A percentile compares a stretch with the other conserved stretches of the same genome.
phyloP scores from a whole-genome alignment of 2,329 filamentous ascomycete genomes.

The Laburnicola sp. region DNA sequence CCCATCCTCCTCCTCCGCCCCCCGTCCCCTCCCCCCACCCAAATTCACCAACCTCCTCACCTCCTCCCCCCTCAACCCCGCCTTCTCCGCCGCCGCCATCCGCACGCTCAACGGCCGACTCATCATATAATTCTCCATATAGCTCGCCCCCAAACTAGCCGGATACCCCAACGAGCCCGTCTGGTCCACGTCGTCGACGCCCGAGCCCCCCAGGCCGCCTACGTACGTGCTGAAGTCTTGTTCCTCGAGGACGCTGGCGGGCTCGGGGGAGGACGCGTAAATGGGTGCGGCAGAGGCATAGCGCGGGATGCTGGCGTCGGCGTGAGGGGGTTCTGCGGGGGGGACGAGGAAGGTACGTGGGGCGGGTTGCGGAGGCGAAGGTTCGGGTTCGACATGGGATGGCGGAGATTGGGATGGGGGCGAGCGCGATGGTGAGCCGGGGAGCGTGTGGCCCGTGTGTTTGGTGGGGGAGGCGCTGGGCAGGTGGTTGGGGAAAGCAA shows the following conservation, averaged over 20 bases:
- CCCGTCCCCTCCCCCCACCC: conserved; percentile 7
- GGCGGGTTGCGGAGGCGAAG: conserved; percentile 24
- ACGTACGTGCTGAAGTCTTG: conserved; percentile 43
- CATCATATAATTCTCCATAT: conserved; percentile 45
- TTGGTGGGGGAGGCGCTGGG: conserved; percentile 29
- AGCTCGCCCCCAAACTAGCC: conserved; percentile 40
- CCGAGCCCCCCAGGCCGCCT: conserved; percentile 38
- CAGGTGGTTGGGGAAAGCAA: conserved; percentile 28
- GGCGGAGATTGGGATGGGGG: conserved; percentile 20
- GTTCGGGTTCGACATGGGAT: conserved; percentile 19
- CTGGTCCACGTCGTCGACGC: conserved; percentile 41
- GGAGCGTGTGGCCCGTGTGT: conserved; percentile 21
- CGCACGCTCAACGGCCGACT: conserved; percentile 40
- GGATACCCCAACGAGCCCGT: conserved; percentile 42
- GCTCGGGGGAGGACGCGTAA: conserved; percentile 20
- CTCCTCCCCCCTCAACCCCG: conserved; percentile 29
- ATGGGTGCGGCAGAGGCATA: conserved; percentile 27
- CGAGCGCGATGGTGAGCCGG: conserved; percentile 14
- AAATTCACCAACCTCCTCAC: conserved; percentile 23
- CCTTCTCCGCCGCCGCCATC: conserved; percentile 40
- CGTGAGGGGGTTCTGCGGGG: conserved; percentile 22
- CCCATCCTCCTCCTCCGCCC: conserved; percentile 1
- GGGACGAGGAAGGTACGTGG: conserved; percentile 33
- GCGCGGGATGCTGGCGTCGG: conserved; percentile 15
- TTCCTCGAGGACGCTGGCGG: conserved; percentile 21